Percentiles rank a stretch among this genome's conserved stretches.
These are phyloP conservation scores for Hymenoscyphus fraxineus DNA, from an alignment of 2,329 filamentous ascomycete genomes.

Conservation along the genomic window DNA sequence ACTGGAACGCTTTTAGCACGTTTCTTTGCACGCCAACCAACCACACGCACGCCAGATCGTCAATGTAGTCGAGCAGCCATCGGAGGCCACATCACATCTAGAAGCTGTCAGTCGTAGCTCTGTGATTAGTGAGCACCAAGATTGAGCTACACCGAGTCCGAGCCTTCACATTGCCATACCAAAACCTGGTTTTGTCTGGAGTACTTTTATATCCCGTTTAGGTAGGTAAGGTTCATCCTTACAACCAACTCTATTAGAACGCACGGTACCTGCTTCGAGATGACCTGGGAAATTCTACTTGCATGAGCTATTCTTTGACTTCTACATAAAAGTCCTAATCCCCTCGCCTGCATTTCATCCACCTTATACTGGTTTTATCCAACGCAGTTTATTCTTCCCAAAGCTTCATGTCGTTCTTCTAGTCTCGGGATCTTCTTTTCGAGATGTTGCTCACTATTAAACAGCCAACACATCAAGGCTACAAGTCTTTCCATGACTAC, in stretches of 20 bases:
- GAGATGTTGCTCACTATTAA: conserved; percentile 51
- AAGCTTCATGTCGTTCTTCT: conserved; percentile 31
- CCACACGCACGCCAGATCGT: conserved; percentile 24
- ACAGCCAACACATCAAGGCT: conserved; percentile 44
- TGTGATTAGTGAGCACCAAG: conserved; percentile 28
- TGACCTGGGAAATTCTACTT: conserved; percentile 19
- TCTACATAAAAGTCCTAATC: conserved; percentile 30
- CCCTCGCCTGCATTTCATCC: conserved; percentile 23
- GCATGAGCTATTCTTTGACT: conserved; percentile 28
- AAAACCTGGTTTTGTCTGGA: conserved; percentile 25
- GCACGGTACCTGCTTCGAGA: conserved; percentile 30
- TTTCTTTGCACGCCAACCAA: conserved; percentile 9
- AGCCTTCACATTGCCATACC: conserved; percentile 23
- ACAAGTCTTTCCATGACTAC: conserved; percentile 47
- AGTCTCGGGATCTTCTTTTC: conserved; percentile 31
- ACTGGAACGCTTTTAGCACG: conserved; percentile 20
- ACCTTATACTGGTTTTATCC: conserved; percentile 22
- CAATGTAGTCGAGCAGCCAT: conserved; percentile 26
- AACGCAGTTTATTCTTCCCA: conserved; percentile 28
- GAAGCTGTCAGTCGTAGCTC: conserved; percentile 23
- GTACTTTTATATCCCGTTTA: conserved; percentile 20
- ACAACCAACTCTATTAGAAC: conserved; percentile 23
- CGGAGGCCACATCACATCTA: conserved; percentile 28
- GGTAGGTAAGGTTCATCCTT: conserved; percentile 16
- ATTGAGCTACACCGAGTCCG: conserved; percentile 25